Conservation (phyloP, 2,329 filamentous ascomycete genomes). For the Calonectria pteridis region DNA sequence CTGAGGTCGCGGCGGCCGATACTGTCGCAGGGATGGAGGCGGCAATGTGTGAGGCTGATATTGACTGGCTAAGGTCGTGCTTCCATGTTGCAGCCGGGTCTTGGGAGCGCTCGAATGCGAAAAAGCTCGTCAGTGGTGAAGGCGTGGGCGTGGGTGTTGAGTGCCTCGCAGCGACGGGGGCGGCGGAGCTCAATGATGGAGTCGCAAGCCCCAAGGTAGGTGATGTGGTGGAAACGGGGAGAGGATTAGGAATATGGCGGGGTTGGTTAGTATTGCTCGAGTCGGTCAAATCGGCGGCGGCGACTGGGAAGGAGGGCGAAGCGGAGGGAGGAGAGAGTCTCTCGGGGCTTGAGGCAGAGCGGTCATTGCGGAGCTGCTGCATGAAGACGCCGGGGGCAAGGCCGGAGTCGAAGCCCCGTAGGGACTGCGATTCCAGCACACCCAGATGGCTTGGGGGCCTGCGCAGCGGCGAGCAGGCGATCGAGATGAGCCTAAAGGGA, state of each 20-base stretch:
- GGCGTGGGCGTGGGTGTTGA: neutral
- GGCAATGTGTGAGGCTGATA: conserved; percentile 36
- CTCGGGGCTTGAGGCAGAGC: conserved; percentile 36
- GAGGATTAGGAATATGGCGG: conserved; percentile 20
- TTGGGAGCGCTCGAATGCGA: conserved; percentile 31
- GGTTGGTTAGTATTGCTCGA: conserved; percentile 29
- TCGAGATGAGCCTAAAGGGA: conserved; percentile 44
- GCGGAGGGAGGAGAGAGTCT: conserved; percentile 36
- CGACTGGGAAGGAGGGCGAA: conserved; percentile 22
- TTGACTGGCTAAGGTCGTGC: conserved; percentile 34
- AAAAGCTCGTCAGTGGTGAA: conserved; percentile 24
- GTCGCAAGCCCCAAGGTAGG: neutral
- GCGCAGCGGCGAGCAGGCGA: conserved; percentile 41
- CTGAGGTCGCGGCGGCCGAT: conserved; percentile 25
- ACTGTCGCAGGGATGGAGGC: conserved; percentile 20
- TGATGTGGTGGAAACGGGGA: conserved; percentile 14
- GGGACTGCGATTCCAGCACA: conserved; percentile 43
- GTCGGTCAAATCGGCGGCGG: conserved; percentile 33
- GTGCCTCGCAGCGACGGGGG: conserved; percentile 7
- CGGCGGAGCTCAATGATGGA: conserved; percentile 8
- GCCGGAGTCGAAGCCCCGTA: conserved; percentile 44
- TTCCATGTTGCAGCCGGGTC: conserved; percentile 36
- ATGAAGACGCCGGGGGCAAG: conserved; percentile 48
- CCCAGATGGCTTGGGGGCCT: conserved; percentile 41
- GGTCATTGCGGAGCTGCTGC: conserved; percentile 42